phyloP scores from a whole-genome alignment of 73 alveolate genomes.

The Tetrahymena borealis region DNA sequence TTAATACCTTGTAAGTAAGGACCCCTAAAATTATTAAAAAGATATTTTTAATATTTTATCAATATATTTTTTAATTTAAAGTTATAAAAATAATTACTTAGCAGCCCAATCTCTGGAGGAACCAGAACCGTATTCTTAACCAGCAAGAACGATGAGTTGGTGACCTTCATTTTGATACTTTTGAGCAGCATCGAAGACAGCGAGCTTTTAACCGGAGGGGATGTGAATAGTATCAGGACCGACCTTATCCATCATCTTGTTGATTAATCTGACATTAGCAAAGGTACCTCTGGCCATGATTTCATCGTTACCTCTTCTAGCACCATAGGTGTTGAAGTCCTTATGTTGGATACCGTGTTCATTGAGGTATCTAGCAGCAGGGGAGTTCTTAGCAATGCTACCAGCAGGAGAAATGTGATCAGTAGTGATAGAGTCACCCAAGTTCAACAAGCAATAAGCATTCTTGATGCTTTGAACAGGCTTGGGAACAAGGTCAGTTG shows the following conservation, averaged over 20 bases:
- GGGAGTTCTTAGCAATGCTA: conserved; percentile 69
- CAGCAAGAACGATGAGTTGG: conserved; percentile 72
- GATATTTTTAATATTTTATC: not conserved
- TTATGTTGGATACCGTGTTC: conserved; percentile 61
- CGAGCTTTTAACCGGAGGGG: conserved; percentile 72
- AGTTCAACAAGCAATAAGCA: conserved; percentile 66
- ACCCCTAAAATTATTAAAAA: conserved; percentile 46
- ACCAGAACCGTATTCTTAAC: conserved; percentile 91
- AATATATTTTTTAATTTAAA: too few relatives aligned
- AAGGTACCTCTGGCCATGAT: conserved; percentile 95
- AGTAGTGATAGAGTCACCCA: conserved; percentile 88
- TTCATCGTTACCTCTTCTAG: conserved; percentile 88
- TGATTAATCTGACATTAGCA: conserved; percentile 80
- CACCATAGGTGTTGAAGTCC: conserved; percentile 87
- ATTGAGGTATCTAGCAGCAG: conserved; percentile 76
- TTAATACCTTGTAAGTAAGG: conserved; percentile 75
- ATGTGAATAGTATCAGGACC: conserved; percentile 76
- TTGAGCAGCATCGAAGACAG: conserved; percentile 81
- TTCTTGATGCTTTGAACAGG: conserved; percentile 45
- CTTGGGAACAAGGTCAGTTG: conserved; percentile 41
- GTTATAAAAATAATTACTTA: conserved; percentile 51
- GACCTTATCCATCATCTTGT: conserved; percentile 67
- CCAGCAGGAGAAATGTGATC: conserved; percentile 97
- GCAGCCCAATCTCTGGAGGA: conserved; percentile 96
- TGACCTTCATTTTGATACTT: conserved; percentile 59